Evolutionary conservation across 306 rosid species (phyloP).

Genomic region (Inga oerstediana): DNA sequence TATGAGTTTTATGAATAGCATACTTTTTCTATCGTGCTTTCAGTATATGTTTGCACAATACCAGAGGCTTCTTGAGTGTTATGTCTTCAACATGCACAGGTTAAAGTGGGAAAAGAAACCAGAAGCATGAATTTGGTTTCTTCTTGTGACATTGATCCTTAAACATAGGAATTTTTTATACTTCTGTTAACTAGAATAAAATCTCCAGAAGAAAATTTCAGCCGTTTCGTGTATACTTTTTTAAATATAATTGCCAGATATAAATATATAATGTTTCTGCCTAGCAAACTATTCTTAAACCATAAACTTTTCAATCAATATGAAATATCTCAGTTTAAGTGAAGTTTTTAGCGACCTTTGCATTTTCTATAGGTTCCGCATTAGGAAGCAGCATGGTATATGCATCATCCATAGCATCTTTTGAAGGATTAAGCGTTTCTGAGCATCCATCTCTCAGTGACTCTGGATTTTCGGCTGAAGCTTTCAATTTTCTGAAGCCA

Average conservation of each 20-base stretch:
- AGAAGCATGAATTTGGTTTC: slow-evolving; percentile 8
- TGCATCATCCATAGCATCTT: slow-evolving; percentile 41
- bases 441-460: slow-evolving; percentile 31
- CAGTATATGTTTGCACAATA: neutral
- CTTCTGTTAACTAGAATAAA: neutral
- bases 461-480: slow-evolving; percentile 32
- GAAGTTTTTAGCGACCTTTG: slow-evolving; percentile 33
- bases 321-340: neutral
- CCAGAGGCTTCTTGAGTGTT: neutral
- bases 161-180: neutral
- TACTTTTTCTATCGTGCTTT: neutral
- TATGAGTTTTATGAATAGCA: neutral
- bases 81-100: slow-evolving; percentile 11
- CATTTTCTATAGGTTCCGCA: slow-evolving; percentile 33
- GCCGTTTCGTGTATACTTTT: neutral
- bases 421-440: slow-evolving; percentile 45
- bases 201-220: neutral
- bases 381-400: slow-evolving; percentile 48
- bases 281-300: neutral
- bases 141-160: neutral
- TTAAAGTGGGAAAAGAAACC: slow-evolving; percentile 5
- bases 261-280: neutral
- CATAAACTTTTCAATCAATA: neutral
- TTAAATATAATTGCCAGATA: neutral
- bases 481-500: slow-evolving; percentile 28